phyloP scores from a whole-genome alignment of 78 protist genomes.

The Guillardia theta region DNA sequence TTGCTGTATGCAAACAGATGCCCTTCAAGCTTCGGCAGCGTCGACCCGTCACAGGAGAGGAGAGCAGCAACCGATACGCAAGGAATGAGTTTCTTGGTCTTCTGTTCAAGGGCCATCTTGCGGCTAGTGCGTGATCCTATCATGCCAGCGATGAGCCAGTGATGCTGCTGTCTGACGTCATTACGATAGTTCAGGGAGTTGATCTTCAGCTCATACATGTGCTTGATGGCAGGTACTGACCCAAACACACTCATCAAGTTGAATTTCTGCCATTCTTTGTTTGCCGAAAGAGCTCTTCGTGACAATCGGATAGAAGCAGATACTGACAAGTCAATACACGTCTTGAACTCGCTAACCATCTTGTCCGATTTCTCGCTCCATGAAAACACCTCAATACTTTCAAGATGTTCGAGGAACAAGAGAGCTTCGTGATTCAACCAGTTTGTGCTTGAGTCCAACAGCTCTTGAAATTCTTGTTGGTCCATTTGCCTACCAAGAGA shows the following conservation, averaged over 20 bases:
- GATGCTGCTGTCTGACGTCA: not conserved
- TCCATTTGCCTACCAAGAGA: too few relatives aligned
- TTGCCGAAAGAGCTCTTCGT: not conserved
- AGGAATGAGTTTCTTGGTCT: not conserved
- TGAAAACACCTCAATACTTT: not conserved
- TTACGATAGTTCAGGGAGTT: not conserved
- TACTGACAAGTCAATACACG: not conserved
- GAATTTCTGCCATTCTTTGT: conserved; percentile 16
- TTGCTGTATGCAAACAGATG: not conserved
- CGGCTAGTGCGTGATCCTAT: not conserved
- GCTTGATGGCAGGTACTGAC: not conserved
- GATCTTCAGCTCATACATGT: not conserved
- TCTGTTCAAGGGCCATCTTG: conserved; percentile 38
- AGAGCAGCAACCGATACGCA: not conserved
- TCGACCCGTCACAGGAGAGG: not conserved
- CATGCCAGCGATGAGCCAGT: not conserved
- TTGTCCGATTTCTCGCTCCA: not conserved
- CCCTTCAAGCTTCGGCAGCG: not conserved
- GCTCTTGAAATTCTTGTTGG: too few relatives aligned
- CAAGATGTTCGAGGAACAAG: not conserved
- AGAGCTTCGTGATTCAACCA: too few relatives aligned
- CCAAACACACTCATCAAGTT: conserved; percentile 10
- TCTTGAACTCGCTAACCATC: not conserved
- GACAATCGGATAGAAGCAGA: not conserved
- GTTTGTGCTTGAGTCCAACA: too few relatives aligned